These are phyloP conservation scores for Aureobasidium sp. DNA, from an alignment of 2,329 filamentous ascomycete genomes.

Conservation along the genomic window DNA sequence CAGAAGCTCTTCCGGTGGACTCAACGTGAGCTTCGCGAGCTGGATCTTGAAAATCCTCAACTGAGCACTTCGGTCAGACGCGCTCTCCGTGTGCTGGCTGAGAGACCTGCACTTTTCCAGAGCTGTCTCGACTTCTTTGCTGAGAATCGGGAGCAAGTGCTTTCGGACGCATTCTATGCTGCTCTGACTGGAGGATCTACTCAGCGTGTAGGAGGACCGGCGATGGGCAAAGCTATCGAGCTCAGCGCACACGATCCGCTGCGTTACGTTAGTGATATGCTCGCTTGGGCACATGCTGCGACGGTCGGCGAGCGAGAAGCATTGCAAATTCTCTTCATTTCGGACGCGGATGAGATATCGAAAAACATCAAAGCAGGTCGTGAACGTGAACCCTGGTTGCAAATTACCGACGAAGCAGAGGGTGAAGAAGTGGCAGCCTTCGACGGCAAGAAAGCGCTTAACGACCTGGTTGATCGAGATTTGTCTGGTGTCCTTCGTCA, in stretches of 20 bases:
- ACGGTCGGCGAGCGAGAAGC: conserved; percentile 91
- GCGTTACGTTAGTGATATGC: conserved; percentile 92
- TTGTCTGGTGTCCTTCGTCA: conserved; percentile 72
- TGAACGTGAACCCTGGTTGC: conserved; percentile 71
- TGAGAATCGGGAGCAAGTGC: conserved; percentile 75
- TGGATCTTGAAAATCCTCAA: conserved; percentile 91
- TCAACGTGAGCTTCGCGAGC: conserved; percentile 81
- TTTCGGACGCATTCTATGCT: conserved; percentile 83
- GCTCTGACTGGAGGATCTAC: conserved; percentile 70
- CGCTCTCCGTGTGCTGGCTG: conserved; percentile 79
- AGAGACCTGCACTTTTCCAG: conserved; percentile 84
- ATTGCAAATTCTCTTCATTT: conserved; percentile 82
- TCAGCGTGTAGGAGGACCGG: conserved; percentile 34
- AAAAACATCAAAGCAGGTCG: conserved; percentile 72
- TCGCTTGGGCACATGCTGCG: conserved; percentile 92
- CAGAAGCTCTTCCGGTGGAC: conserved; percentile 97
- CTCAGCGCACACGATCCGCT: conserved; percentile 86
- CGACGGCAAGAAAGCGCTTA: conserved; percentile 73
- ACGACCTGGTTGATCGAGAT: conserved; percentile 80
- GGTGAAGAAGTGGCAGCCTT: conserved; percentile 53
- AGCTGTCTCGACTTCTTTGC: conserved; percentile 90
- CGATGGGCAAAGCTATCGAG: conserved; percentile 77
- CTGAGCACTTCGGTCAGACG: conserved; percentile 78
- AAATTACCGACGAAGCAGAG: conserved; percentile 43
- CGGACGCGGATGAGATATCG: conserved; percentile 81